Evolutionary conservation across 139 green algal species (phyloP), one percentile per base, ranked within the genome.

Genomic region (Tetradesmus obliquus): DNA sequence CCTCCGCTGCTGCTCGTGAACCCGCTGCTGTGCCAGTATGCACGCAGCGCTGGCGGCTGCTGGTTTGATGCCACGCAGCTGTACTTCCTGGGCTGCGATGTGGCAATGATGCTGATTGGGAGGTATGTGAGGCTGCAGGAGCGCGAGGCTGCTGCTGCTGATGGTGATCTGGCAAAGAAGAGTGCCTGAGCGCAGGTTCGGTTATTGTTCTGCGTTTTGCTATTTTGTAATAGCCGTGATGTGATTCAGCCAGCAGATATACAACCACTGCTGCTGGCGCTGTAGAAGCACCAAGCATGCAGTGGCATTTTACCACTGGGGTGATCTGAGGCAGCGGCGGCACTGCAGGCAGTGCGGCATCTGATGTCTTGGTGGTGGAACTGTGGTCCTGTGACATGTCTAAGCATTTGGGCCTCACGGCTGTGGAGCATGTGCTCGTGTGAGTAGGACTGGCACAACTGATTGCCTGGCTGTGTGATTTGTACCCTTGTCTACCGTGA

Each of bases 111-210:
- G 12, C 45, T 87, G 15, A 22, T 87, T 51, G 54, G 82, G 1
- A 71, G 54, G 54, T 87, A 87, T 32, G 19, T 87, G 45, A 53
- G 20, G 79, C 32, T 85, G 79, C 79, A 85, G 79, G 24, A 85
- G 54, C n/a, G n/a, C 45, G 79, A n/a, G 20, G 72, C 4, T 32
- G 24, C n/a, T 82, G 74, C n/a, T 53, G 74, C 22, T 57, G 74
- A 0, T 57, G 32, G 45, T 55, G 79, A 60, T 24, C 15, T 85
- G 53, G 79, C 32, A 85, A 60, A 85, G 10, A 53, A 85, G 60
- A 58, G 79, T 45, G 13, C 19, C 74, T 13, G 8, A 85, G 32
- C 32, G 15, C 19, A 58, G 79, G 15, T 82, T n/a, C 1, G 32
- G 74, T 20, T 57, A 3, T 13, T 82, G 9, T 3, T 82, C 19